Base-by-base conservation (phyloP, 2,329 filamentous ascomycete species). In the Alternaria dauci region DNA sequence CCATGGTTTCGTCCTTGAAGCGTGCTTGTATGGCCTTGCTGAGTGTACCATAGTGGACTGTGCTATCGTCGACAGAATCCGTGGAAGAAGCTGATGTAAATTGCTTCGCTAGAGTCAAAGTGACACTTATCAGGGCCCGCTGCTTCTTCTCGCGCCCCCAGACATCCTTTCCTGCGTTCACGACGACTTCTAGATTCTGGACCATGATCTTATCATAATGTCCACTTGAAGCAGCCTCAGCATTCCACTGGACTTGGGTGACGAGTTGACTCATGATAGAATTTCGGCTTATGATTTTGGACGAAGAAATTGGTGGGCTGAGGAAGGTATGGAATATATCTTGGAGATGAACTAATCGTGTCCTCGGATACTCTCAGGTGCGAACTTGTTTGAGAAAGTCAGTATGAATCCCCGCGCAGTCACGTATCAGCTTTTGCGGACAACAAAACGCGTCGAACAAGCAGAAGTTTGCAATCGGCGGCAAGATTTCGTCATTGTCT, bases 21-120 rank as follows among this genome's bases (percentile, higher is more conserved):
- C 79, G 80, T 25, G 77, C 76, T 32, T 89, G 79, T 14, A 93
- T 82, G 0, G 83, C 82, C 78, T 93, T 92, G 79, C 87, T 89
- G 14, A 93, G 82, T 9, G 81, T 83, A 2, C 91, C 91, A 71
- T 94, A 94, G 79, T 94, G 89, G 25, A 93, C 87, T 2, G 91
- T 93, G 72, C 90, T 90, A n/a, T 78, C 77, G 46, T 87, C 85
- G 34, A 94, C 84, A 8, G 80, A 79, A 78, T 94, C 91, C 5
- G 77, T 76, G 1, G 81, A 70, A 0, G 88, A 87, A 1, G 89
- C 86, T 0, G 84, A 81, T 48, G 79, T 80, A 71, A 93, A 92
- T 0, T 83, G 76, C 8, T 79, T 72, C 14, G 78, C 75, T 61
- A 93, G 83, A 3, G 82, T 83, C 4, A 92, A 82, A 20, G 84